A percentile compares a stretch with the other conserved stretches of the same genome.
These are phyloP conservation scores for Fusarium austroafricanum DNA, from an alignment of 2,329 filamentous ascomycete species.

Conservation along the genomic window DNA sequence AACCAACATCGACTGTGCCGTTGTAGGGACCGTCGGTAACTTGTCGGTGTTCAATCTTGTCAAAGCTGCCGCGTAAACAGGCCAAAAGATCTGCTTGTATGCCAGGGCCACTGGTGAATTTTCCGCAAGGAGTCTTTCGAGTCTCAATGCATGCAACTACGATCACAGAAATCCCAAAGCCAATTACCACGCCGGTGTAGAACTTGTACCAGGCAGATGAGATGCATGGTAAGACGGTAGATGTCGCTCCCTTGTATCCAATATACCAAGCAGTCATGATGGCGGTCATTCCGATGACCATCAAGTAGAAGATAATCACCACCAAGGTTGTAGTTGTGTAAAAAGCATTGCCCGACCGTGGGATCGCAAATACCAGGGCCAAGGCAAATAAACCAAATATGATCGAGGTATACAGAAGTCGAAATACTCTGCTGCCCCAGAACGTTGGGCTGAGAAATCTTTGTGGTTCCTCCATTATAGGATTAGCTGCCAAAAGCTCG, in stretches of 20 bases:
- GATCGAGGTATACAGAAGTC: not conserved
- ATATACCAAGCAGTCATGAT: not conserved
- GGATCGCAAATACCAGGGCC: not conserved
- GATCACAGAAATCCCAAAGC: not conserved
- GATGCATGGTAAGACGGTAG: conserved; percentile 12
- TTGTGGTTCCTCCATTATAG: not conserved
- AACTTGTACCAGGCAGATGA: conserved; percentile 11
- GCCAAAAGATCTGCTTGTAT: conserved; percentile 1
- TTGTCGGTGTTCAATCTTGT: not conserved
- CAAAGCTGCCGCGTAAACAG: not conserved
- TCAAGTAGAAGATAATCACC: not conserved
- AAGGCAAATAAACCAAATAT: not conserved
- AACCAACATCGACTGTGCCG: not conserved
- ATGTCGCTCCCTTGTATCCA: not conserved
- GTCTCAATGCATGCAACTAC: conserved; percentile 16
- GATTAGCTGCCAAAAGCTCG: conserved; percentile 1
- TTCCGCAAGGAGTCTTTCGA: conserved; percentile 17
- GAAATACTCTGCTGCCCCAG: not conserved
- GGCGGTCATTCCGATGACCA: not conserved
- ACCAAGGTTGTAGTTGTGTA: conserved; percentile 13
- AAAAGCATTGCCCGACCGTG: fast-evolving
- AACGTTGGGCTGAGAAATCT: not conserved
- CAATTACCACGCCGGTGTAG: not conserved
- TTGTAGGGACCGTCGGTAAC: conserved; percentile 5
- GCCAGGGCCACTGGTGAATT: conserved; percentile 11